Base-by-base conservation (phyloP, 2,329 filamentous ascomycete species). In the Aspergillus sp. region DNA sequence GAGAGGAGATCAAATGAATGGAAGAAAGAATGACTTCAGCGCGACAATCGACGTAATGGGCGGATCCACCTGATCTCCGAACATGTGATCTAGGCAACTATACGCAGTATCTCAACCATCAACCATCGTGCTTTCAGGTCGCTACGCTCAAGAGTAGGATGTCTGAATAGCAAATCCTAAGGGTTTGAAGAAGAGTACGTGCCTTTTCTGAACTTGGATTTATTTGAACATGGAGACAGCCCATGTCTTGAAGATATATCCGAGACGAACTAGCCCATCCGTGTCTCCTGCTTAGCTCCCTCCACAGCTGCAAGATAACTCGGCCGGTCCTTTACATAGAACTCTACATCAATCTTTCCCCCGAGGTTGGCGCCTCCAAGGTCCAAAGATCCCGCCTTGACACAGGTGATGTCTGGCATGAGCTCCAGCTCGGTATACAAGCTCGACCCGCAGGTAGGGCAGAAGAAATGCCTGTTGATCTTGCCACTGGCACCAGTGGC, bases 391-490 rank as follows among this genome's bases (percentile, higher is more conserved):
- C 81, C 81, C 2, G 76, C 78, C 70, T 84, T 83, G 60, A 83
- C 65, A 55, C 72, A 72, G 7, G 74, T 72, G 57, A 76, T 66
- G 17, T 78, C 78, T 1, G 77, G 75, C 79, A 83, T 79, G 40
- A 82, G 47, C 23, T 82, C 81, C 21, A 82, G 69, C 62, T 78
- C 72, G 9, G 78, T 81, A 62, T 78, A 82, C 20, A 83, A 58
- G 48, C 74, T 71, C 1, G 74, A 79, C 16, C 81, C 81, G 58
- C 81, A 83, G 54, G 63, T 76, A 14, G 66, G 56, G 62, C 81
- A 83, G 71, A 83, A 83, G 68, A 75, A 81, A 61, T 82, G 80
- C 57, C 76, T 78, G 67, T 83, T 83, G 55, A 76, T 69, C 62
- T 82, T 83, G 25, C 81, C 81, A 0, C 76, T 79, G 32, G 64